Evolutionary conservation across 1,139 yeast species (phyloP).

Genomic region (Saccharomyces hybrid): DNA sequence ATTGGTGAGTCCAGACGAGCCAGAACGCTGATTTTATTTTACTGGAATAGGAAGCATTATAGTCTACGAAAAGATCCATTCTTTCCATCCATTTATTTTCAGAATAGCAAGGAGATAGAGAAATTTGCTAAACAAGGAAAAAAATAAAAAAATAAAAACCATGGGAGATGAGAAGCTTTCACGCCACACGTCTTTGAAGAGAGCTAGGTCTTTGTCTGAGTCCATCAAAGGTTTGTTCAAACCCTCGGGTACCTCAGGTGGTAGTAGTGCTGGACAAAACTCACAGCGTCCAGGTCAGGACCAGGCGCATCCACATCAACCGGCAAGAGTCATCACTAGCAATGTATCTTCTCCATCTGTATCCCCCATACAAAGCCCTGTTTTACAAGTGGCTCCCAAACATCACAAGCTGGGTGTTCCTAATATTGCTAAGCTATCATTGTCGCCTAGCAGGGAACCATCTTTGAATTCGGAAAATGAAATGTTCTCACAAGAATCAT

Average conservation of each 20-base stretch:
- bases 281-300: constrained; percentile 3
- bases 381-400: not conserved
- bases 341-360: constrained; percentile 2
- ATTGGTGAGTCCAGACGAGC: not conserved
- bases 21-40: not conserved
- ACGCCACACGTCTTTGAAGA: constrained; percentile 12
- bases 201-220: constrained; percentile 24
- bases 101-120: not conserved
- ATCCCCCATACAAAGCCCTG: constrained; percentile 6
- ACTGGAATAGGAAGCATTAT: not conserved
- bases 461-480: constrained; percentile 12
- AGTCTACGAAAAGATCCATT: not conserved
- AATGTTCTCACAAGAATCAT: constrained; percentile 13
- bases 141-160: not conserved
- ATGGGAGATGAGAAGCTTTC: constrained; percentile 2
- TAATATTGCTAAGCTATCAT: constrained; percentile 13
- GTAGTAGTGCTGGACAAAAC: constrained; percentile 1
- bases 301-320: not conserved
- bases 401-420: constrained; percentile 6
- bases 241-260: not conserved
- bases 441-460: constrained; percentile 11
- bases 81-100: not conserved
- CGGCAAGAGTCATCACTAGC: not conserved
- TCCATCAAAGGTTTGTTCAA: constrained; percentile 27
- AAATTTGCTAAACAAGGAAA: not conserved